Conservation (phyloP, 2,329 filamentous ascomycete species). For the Nothomitra cinnamomea region DNA sequence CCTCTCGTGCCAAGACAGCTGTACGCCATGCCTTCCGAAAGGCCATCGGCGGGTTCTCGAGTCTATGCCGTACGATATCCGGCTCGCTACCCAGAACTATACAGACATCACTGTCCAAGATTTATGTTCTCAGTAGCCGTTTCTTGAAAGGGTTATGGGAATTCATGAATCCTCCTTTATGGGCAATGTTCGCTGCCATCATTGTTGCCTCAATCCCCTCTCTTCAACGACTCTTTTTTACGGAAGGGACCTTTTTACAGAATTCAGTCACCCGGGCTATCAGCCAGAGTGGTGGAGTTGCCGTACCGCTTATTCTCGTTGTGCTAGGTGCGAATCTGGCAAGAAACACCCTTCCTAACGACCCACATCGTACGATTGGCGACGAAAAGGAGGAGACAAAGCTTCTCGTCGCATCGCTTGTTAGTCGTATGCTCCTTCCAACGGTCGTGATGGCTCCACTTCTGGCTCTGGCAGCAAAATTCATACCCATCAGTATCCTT, state of each 20-base stretch:
- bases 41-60: slow-evolving; percentile 16
- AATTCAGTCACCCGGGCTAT: slow-evolving; percentile 88
- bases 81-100: slow-evolving; percentile 32
- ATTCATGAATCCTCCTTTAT: slow-evolving; percentile 96
- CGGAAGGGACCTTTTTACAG: slow-evolving; percentile 72
- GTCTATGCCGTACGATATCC: slow-evolving; percentile 25
- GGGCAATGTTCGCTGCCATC: slow-evolving; percentile 90
- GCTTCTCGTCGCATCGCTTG: slow-evolving; percentile 67
- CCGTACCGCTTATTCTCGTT: slow-evolving; percentile 86
- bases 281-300: slow-evolving; percentile 70
- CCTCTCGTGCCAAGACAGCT: slow-evolving; percentile 19
- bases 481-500: slow-evolving; percentile 78
- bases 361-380: slow-evolving; percentile 47
- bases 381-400: slow-evolving; percentile 52
- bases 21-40: background rate
- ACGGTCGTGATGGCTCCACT: slow-evolving; percentile 85
- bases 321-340: slow-evolving; percentile 91
- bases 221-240: slow-evolving; percentile 75
- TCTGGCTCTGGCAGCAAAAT: slow-evolving; percentile 75
- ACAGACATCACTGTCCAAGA: slow-evolving; percentile 31
- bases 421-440: slow-evolving; percentile 84
- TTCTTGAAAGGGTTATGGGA: slow-evolving; percentile 60
- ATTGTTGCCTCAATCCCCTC: slow-evolving; percentile 73
- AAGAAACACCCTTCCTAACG: slow-evolving; percentile 65
- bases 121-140: slow-evolving; percentile 25